Conservation (phyloP, 73 alveolate species). For the Paramecium tetraurelia region DNA sequence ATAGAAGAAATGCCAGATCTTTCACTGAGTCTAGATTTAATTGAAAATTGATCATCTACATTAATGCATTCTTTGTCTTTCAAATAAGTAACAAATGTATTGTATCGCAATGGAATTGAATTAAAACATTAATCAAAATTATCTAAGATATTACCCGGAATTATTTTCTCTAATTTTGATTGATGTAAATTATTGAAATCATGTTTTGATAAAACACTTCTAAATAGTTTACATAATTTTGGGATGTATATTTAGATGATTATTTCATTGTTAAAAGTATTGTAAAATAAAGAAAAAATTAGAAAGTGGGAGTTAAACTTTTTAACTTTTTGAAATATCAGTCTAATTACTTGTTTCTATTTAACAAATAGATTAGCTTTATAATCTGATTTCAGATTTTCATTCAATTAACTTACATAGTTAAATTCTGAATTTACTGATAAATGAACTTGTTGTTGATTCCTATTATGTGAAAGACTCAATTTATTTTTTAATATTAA, state of each 20-base stretch:
- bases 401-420: neutral
- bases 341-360: neutral
- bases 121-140: neutral
- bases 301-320: neutral
- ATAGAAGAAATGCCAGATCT: neutral
- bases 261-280: neutral
- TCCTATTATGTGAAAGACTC: neutral
- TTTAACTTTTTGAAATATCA: neutral
- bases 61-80: neutral
- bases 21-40: neutral
- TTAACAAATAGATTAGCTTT: neutral
- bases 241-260: neutral
- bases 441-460: neutral
- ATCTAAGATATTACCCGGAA: neutral
- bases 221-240: neutral
- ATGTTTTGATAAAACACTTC: neutral
- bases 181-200: neutral
- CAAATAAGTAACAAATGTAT: neutral
- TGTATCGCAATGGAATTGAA: neutral
- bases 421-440: neutral
- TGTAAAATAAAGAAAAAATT: neutral
- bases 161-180: neutral
- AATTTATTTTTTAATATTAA: neutral
- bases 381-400: neutral
- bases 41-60: neutral